These are phyloP conservation scores for Omphalea diandra DNA, from an alignment of 441 rosid genomes.

Conservation along the genomic window DNA sequence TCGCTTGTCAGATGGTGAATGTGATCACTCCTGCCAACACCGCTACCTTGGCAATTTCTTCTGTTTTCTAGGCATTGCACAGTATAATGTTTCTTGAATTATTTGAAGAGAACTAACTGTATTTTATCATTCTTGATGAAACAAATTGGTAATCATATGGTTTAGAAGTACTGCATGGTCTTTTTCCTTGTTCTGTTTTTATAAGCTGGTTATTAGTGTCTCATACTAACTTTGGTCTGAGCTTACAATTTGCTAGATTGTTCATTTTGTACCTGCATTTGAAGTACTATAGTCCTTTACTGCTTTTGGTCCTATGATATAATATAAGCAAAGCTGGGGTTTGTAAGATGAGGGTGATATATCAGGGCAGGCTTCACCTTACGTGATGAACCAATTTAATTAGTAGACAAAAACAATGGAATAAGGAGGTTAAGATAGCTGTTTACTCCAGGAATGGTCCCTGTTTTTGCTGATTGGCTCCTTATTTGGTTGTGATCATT, in stretches of 20 bases:
- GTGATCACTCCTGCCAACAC: too few species aligned
- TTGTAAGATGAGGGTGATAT: neutral
- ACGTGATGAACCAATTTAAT: conserved; percentile 3
- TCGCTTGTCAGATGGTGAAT: neutral
- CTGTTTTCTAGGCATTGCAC: neutral
- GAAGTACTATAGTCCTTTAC: too few species aligned
- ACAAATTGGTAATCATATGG: neutral
- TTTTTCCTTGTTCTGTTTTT: neutral
- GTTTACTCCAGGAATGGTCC: neutral
- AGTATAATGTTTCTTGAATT: neutral
- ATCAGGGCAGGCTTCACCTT: neutral
- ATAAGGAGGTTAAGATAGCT: neutral
- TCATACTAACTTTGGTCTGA: neutral
- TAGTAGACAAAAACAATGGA: neutral
- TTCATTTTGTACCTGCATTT: neutral
- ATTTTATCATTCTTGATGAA: neutral
- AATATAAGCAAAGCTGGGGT: neutral
- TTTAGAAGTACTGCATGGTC: neutral
- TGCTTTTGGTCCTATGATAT: conserved; percentile 1
- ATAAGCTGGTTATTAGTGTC: neutral
- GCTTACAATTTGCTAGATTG: neutral
- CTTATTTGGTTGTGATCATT: conserved; percentile 1
- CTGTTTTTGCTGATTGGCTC: neutral
- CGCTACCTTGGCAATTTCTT: too few species aligned
- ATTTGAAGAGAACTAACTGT: neutral